These are phyloP conservation scores for Blastobotrys aristatus DNA, from an alignment of 1,139 yeast genomes.

Conservation along the genomic window DNA sequence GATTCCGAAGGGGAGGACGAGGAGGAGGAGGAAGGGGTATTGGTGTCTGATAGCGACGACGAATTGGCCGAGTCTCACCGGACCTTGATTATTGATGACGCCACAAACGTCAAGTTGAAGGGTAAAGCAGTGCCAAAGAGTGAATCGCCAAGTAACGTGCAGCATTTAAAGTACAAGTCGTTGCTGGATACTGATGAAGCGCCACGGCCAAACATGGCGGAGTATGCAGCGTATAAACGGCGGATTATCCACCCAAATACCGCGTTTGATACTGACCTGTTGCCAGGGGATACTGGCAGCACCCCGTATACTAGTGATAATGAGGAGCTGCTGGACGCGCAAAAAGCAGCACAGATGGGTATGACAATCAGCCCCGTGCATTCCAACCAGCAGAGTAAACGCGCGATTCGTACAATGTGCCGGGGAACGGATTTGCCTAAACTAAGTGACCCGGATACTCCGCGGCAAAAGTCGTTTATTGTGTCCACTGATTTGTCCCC, in stretches of 20 bases:
- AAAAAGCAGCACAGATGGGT: constrained; percentile 56
- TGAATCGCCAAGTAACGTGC: constrained; percentile 13
- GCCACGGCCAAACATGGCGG: constrained; percentile 31
- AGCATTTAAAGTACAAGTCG: constrained; percentile 31
- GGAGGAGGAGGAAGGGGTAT: constrained; percentile 13
- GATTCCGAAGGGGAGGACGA: constrained; percentile 19
- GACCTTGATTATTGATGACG: constrained; percentile 5
- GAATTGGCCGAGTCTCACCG: background rate
- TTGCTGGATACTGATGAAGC: constrained; percentile 36
- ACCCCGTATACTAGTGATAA: constrained; percentile 68
- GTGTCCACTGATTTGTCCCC: constrained; percentile 80
- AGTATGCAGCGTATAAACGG: constrained; percentile 42
- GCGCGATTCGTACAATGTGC: constrained; percentile 64
- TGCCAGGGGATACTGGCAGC: constrained; percentile 17
- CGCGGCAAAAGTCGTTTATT: constrained; percentile 62
- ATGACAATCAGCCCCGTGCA: constrained; percentile 59
- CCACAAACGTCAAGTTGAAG: too few species aligned
- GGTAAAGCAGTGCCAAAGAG: constrained; percentile 7
- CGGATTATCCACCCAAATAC: constrained; percentile 41
- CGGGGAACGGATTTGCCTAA: constrained; percentile 66
- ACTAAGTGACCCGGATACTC: constrained; percentile 43
- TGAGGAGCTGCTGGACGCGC: constrained; percentile 63
- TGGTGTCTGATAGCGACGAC: constrained; percentile 5
- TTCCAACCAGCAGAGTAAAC: constrained; percentile 45
- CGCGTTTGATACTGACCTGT: constrained; percentile 29